These are phyloP conservation scores for Priceomyces castillae DNA, from an alignment of 805 yeast genomes.

Conservation along the genomic window DNA sequence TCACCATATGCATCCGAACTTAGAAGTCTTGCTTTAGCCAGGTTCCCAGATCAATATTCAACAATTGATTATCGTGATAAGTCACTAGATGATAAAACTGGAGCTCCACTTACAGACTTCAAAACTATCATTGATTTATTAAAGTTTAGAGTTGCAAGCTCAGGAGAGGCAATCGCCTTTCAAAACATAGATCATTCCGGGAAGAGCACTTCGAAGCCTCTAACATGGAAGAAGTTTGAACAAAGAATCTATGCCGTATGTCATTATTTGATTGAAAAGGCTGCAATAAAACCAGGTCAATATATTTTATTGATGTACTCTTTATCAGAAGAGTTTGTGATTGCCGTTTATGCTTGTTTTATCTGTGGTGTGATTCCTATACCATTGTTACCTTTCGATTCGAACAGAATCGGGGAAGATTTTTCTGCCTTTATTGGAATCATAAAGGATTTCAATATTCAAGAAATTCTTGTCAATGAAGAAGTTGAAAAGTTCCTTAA, in stretches of 20 bases:
- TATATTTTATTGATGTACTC: slow-evolving; percentile 80
- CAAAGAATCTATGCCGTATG: slow-evolving; percentile 72
- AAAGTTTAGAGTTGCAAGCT: slow-evolving; percentile 71
- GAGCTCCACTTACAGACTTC: slow-evolving; percentile 72
- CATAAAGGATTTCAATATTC: slow-evolving; percentile 67
- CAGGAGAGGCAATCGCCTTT: slow-evolving; percentile 80
- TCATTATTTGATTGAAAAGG: slow-evolving; percentile 65
- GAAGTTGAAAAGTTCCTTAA: slow-evolving; percentile 72
- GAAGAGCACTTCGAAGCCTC: slow-evolving; percentile 34
- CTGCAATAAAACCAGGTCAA: slow-evolving; percentile 63
- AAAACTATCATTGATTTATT: slow-evolving; percentile 67
- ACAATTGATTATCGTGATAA: slow-evolving; percentile 75
- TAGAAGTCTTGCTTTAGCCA: slow-evolving; percentile 58
- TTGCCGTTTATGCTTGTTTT: slow-evolving; percentile 84
- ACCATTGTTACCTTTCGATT: slow-evolving; percentile 70
- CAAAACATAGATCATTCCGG: slow-evolving; percentile 39
- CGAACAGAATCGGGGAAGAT: slow-evolving; percentile 69
- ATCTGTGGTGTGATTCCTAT: slow-evolving; percentile 75
- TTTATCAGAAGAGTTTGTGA: slow-evolving; percentile 79
- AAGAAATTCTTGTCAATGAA: slow-evolving; percentile 70
- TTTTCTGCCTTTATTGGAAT: slow-evolving; percentile 61
- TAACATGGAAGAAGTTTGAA: slow-evolving; percentile 80
- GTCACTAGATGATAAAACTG: slow-evolving; percentile 76
- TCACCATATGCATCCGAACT: slow-evolving; percentile 68
- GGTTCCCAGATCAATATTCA: slow-evolving; percentile 72